Base-by-base conservation (phyloP, 495 filamentous ascomycete genomes). In the Parathielavia appendiculata region DNA sequence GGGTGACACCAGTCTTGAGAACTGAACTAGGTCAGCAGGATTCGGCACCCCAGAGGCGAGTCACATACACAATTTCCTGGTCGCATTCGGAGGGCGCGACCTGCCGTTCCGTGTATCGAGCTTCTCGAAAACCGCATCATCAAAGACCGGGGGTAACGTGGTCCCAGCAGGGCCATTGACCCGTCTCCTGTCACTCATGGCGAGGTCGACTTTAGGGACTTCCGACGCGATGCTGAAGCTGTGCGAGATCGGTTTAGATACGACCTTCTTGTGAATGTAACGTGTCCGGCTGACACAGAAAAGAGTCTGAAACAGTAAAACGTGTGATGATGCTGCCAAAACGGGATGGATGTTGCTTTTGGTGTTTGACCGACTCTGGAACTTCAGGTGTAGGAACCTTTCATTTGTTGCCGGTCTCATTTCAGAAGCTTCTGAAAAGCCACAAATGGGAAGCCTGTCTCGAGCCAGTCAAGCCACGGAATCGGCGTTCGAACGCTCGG, bases 1-100 rank as follows among this genome's bases (percentile, higher is more conserved):
- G 93, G 4, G 91, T 91, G 22, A 97, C 81, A 46, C 89, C 89
- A 12, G 93, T 97, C 73, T 93, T 90, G 34, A 98, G 77, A 63
- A 91, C 92, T 97, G 47, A 39, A 22, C 35, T 50, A 58, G 43
- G 40, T 67, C 19, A 65, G 61, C 44, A 54, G 52, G 62, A 23
- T 17, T 52, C 20, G n/a, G 5, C 45, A 34, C 19, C 34, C 16
- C 13, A 53, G 10, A 23, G 51, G 46, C 14, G 32, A 9, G 10
- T 17, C 51, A 75, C 87, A 71, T 82, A 93, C 91, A 95, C 71
- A 92, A 88, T 75, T 90, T 91, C 65, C 91, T 79, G 45, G 91
- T 77, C 39, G 84, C 79, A 73, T 87, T 79, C 39, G 86, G 76
- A 53, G 78, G 71, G 8, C 70, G 58, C 4, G 61, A 57, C 50